Evolutionary conservation across 1,284 basidiomycete species (phyloP).

Genomic region (Apiotrichum gamsii): DNA sequence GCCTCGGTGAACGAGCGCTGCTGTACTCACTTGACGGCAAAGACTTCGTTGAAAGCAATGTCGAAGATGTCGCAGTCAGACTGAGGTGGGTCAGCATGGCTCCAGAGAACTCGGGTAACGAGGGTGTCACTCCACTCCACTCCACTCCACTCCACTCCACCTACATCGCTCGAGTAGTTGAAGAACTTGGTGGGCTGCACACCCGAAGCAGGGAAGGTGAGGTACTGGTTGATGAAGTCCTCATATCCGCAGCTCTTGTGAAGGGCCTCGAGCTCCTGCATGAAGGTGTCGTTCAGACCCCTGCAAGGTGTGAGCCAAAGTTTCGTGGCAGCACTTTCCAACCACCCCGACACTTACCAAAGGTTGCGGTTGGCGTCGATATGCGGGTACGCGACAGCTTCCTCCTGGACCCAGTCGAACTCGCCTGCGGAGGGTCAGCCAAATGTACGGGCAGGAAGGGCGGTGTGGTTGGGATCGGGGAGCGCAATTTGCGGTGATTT

Average conservation of each 20-base stretch:
- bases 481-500: too few relatives aligned
- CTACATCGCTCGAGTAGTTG: too few relatives aligned
- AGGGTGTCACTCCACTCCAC: too few relatives aligned
- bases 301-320: neutral
- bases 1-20: too few relatives aligned
- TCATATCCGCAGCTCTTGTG: constrained; percentile 59
- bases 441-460: too few relatives aligned
- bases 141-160: too few relatives aligned
- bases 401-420: constrained; percentile 55
- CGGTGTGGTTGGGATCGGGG: too few relatives aligned
- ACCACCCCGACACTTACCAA: too few relatives aligned
- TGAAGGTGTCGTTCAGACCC: constrained; percentile 52
- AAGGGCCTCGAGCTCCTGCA: constrained; percentile 55
- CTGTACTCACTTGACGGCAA: constrained; percentile 60
- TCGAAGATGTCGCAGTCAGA: constrained; percentile 66
- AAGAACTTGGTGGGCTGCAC: constrained; percentile 16
- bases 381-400: constrained; percentile 55
- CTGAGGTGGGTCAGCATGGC: too few relatives aligned
- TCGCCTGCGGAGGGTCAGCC: too few relatives aligned
- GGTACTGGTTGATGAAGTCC: constrained; percentile 55
- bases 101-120: too few relatives aligned
- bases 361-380: constrained; percentile 10
- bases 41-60: constrained; percentile 56
- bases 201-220: constrained; percentile 61
- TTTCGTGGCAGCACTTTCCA: too few relatives aligned